Base-by-base conservation (phyloP, 306 rosid species). In the Myrica gale region DNA sequence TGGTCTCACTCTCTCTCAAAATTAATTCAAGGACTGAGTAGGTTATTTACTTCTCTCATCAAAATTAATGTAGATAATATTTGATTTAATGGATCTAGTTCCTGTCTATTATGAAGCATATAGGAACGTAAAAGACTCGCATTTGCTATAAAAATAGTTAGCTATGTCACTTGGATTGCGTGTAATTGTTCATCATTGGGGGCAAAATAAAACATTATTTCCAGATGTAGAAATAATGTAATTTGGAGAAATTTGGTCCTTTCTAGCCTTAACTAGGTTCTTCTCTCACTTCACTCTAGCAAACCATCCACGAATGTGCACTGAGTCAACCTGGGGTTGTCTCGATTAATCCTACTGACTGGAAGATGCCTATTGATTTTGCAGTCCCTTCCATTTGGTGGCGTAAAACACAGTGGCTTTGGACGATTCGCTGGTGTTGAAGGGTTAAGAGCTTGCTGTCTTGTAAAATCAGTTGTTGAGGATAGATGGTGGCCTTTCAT, bases 341-440 rank as follows among this genome's bases (percentile, higher is more conserved):
- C 32, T 26, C 77, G 55, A 19, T 73, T 73, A 20, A 73, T 83
- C 63, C 79, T 11, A 68, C 77, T 81, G 50, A 81, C 54, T 6
- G 66, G 50, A 82, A 63, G 50, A 61, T 71, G 74, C 77, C 65
- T 75, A 65, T 17, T 82, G 70, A 62, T 79, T 84, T 84, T 88
- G 68, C 88, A 95, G 99, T 92, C 99, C 79, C 85, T 95, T 73
- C 99, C 99, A 61, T 95, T 90, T 81, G 99, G 99, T 42, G 99
- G 97, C 0, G 92, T 92, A 56, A 95, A 95, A 84, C 86, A 90
- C 78, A 92, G 98, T 68, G 98, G 99, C 78, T 95, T 95, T 83
- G 99, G 99, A 74, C 86, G 99, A 82, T 92, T 95, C 42, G 96
- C 88, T 79, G 99, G 99, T 37, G 83, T 83, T 5, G 97, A 95